Conservation (phyloP, 106 monocot species). For the Agapanthus africanus region DNA sequence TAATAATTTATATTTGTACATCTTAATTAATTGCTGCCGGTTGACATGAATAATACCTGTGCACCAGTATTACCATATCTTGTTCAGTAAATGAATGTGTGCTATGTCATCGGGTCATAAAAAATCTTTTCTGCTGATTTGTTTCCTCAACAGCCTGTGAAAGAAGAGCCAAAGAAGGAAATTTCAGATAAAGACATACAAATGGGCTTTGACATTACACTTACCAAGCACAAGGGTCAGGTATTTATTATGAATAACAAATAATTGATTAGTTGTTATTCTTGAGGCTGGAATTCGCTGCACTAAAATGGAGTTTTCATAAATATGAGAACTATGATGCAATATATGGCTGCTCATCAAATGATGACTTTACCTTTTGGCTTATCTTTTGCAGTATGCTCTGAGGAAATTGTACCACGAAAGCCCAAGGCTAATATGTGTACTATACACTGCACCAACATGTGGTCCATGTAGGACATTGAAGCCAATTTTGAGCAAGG, state of each 20-base stretch:
- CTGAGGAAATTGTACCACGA: constrained; percentile 95
- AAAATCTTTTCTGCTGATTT: neutral
- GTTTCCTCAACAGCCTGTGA: constrained; percentile 48
- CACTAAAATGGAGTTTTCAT: constrained; percentile 2
- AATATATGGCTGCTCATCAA: neutral
- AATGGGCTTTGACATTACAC: constrained; percentile 85
- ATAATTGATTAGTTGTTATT: constrained; percentile 1
- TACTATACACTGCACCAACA: constrained; percentile 89
- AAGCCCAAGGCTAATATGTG: constrained; percentile 89
- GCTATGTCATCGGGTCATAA: neutral
- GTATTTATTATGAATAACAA: constrained; percentile 39
- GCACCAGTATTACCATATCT: neutral
- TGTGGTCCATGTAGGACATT: constrained; percentile 96
- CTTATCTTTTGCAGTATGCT: constrained; percentile 67
- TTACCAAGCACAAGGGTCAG: constrained; percentile 91
- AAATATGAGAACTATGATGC: neutral
- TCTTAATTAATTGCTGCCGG: neutral
- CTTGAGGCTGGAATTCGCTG: neutral
- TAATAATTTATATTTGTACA: neutral
- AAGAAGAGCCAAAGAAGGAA: constrained; percentile 79
- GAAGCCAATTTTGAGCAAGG: constrained; percentile 95
- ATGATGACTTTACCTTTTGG: neutral
- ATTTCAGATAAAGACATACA: constrained; percentile 64
- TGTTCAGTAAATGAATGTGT: neutral
- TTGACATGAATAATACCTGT: neutral